Percentiles rank a stretch among this genome's conserved stretches.
phyloP scores from a whole-genome alignment of 345 rosid species.

The Linum trigynum region DNA sequence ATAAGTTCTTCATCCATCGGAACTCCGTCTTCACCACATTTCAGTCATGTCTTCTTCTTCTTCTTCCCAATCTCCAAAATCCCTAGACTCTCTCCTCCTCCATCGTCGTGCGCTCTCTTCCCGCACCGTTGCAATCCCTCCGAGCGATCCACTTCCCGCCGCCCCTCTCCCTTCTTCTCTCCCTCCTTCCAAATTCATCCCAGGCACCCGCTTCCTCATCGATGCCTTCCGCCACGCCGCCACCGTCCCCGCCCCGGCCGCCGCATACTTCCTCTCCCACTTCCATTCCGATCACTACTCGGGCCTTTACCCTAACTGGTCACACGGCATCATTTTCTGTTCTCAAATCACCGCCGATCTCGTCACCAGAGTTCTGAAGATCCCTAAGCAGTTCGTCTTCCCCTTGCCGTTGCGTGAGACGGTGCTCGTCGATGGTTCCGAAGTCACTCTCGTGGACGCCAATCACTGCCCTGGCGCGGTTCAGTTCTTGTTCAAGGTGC shows the following conservation, averaged over 20 bases:
- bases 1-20: no score
- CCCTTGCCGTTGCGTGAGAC: constrained; percentile 34
- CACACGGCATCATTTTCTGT: constrained; percentile 68
- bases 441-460: constrained; percentile 58
- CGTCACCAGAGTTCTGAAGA: constrained; percentile 40
- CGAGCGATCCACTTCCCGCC: constrained; percentile 14
- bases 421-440: constrained; percentile 49
- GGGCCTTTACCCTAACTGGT: constrained; percentile 68
- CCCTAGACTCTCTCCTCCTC: constrained; percentile 46
- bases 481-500: constrained; percentile 62
- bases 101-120: constrained; percentile 35
- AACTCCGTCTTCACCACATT: background rate
- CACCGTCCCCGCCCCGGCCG: constrained; percentile 23
- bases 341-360: constrained; percentile 58
- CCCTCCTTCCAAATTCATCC: constrained; percentile 58
- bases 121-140: constrained; percentile 21
- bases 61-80: constrained; percentile 7
- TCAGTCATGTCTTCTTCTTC: background rate
- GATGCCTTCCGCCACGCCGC: constrained; percentile 60
- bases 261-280: constrained; percentile 77
- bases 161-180: constrained; percentile 27
- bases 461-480: constrained; percentile 93
- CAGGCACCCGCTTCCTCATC: constrained; percentile 65
- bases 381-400: constrained; percentile 43
- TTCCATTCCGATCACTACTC: constrained; percentile 87